Percentiles rank a stretch among this genome's conserved stretches.
Evolutionary conservation across 2,329 filamentous ascomycete species (phyloP).

Genomic region (Cladophialophora immunda): DNA sequence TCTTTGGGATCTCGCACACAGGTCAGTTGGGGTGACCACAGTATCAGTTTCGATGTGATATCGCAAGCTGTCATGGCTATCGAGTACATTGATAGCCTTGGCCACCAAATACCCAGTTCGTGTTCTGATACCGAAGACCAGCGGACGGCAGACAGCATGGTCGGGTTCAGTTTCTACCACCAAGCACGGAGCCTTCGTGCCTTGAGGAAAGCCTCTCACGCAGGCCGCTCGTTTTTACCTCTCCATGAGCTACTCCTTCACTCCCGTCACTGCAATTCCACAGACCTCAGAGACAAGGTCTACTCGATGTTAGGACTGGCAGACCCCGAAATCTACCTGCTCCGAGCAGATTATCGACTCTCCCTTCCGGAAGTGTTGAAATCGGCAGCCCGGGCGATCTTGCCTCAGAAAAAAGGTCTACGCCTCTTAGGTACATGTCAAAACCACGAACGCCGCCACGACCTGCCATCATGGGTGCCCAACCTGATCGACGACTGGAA

Average conservation of each 20-base stretch:
- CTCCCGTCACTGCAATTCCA: slow-evolving; percentile 15
- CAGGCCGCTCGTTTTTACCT: slow-evolving; percentile 1
- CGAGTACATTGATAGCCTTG: slow-evolving; percentile 11
- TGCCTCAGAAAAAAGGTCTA: slow-evolving; percentile 16
- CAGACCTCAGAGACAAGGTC: slow-evolving; percentile 25
- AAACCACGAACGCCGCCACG: slow-evolving; percentile 10
- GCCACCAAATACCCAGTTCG: background rate
- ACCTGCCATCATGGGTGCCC: slow-evolving; percentile 18
- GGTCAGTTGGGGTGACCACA: slow-evolving; percentile 21
- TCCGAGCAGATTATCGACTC: slow-evolving; percentile 15
- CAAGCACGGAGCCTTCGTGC: slow-evolving; percentile 7
- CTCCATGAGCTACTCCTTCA: slow-evolving; percentile 8
- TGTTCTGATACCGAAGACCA: background rate
- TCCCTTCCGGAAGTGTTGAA: slow-evolving; percentile 15
- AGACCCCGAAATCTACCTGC: slow-evolving; percentile 20
- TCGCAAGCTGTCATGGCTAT: slow-evolving; percentile 20
- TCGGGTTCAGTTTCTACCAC: slow-evolving; percentile 16
- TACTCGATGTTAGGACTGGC: slow-evolving; percentile 19
- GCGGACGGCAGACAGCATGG: background rate
- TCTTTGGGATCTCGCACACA: background rate
- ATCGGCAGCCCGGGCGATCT: slow-evolving; percentile 7
- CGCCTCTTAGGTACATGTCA: slow-evolving; percentile 17
- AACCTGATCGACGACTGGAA: slow-evolving; percentile 22
- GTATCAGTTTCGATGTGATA: slow-evolving; percentile 8
- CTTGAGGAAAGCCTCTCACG: slow-evolving; percentile 13